Evolutionary conservation across 2,329 filamentous ascomycete genomes (phyloP).

Genomic region (Chrysoporthe deuterocubensis): DNA sequence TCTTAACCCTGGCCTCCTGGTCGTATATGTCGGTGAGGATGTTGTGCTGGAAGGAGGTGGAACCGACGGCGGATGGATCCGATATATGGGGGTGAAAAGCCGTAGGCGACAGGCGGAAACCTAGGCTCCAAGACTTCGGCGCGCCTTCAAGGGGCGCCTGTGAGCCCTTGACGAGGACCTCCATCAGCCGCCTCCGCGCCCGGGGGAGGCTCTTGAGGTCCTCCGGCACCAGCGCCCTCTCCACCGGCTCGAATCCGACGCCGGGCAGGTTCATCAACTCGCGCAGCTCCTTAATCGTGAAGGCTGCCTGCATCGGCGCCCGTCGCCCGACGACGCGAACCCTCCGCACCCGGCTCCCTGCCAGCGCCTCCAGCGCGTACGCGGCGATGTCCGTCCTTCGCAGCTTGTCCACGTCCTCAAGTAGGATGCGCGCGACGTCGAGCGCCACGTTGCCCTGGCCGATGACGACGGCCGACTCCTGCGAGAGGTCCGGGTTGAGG

Average conservation of each 20-base stretch:
- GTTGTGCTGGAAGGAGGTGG: conserved; percentile 70
- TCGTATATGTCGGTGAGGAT: conserved; percentile 59
- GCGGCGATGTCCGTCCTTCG: conserved; percentile 87
- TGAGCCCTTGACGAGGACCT: conserved; percentile 80
- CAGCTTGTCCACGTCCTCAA: conserved; percentile 75
- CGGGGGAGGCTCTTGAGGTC: conserved; percentile 73
- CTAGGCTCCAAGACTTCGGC: conserved; percentile 77
- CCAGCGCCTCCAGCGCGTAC: conserved; percentile 74
- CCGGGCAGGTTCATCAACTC: conserved; percentile 80
- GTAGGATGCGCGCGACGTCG: conserved; percentile 86
- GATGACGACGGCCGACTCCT: conserved; percentile 82
- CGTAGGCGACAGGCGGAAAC: conserved; percentile 81
- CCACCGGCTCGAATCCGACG: conserved; percentile 73
- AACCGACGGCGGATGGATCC: conserved; percentile 57
- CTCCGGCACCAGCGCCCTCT: conserved; percentile 67
- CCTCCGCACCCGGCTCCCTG: conserved; percentile 73
- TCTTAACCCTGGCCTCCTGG: conserved; percentile 51
- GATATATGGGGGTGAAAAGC: conserved; percentile 61
- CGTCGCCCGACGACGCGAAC: conserved; percentile 88
- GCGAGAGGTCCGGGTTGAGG: conserved; percentile 73
- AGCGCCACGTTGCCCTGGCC: conserved; percentile 96
- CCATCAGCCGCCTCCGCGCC: conserved; percentile 75
- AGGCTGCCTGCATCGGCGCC: conserved; percentile 89
- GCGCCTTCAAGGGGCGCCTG: conserved; percentile 50
- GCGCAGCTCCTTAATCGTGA: conserved; percentile 92